A percentile compares a stretch with the other conserved stretches of the same genome.
Conservation (phyloP, 192 early-diverging fungal genomes). For the Dimargaris cristalligena region DNA sequence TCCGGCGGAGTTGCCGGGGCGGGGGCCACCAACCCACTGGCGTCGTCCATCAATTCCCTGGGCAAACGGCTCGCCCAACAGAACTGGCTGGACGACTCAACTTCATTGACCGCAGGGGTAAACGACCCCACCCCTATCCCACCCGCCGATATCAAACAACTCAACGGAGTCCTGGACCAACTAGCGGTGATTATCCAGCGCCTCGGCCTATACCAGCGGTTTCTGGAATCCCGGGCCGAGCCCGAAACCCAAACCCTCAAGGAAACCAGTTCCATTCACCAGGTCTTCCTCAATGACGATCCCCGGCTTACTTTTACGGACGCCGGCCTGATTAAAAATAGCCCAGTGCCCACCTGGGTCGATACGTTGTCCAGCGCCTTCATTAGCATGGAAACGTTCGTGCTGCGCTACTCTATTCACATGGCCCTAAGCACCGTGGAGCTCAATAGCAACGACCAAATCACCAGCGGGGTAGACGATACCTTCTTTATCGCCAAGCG, state of each 20-base stretch:
- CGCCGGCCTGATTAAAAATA: background rate
- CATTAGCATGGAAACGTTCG: constrained; percentile 16
- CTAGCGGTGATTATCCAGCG: constrained; percentile 67
- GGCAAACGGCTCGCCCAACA: too few species aligned
- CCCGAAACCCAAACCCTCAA: constrained; percentile 18
- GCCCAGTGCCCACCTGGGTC: background rate
- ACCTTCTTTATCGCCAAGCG: constrained; percentile 82
- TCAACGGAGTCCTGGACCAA: constrained; percentile 66
- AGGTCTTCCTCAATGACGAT: background rate
- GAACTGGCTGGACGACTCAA: too few species aligned
- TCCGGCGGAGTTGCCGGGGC: too few species aligned
- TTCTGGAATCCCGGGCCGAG: constrained; percentile 62
- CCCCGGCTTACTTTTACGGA: background rate
- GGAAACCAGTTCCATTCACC: background rate
- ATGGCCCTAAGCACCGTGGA: constrained; percentile 26
- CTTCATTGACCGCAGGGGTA: too few species aligned
- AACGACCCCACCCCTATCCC: too few species aligned
- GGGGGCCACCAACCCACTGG: too few species aligned
- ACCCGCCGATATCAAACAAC: constrained; percentile 52
- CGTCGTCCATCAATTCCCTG: too few species aligned
- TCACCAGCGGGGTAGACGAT: constrained; percentile 71
- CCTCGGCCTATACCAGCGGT: constrained; percentile 59
- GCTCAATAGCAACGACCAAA: constrained; percentile 26
- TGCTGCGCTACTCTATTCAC: background rate
- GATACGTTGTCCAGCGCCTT: constrained; percentile 16